Base-by-base conservation (phyloP, 495 filamentous ascomycete species). In the Clohesyomyces aquaticus region DNA sequence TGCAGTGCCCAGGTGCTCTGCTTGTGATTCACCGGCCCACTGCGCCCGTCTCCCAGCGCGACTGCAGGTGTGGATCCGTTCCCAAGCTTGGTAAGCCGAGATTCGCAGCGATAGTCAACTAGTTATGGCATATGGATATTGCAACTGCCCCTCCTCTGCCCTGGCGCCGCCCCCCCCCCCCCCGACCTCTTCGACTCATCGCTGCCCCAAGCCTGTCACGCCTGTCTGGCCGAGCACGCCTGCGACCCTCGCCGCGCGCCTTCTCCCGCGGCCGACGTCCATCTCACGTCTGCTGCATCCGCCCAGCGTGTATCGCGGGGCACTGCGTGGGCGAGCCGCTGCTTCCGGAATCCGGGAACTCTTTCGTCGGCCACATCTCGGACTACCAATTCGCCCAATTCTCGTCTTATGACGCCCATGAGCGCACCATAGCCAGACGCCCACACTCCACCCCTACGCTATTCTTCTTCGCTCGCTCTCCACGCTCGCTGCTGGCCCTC, bases 381-480 rank as follows among this genome's bases (percentile, higher is more conserved):
- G 54, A 35, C 23, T 29, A 26, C 28, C 23, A 29, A 61, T 61
- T 61, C 58, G 58, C 58, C 45, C 8, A 14, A 27, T 28, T 25
- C 18, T 46, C 14, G 4, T 27, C 38, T 52, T 21, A 53, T 61
- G 58, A 61, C 58, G 58, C 22, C 58, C 28, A 43, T n/a, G 47
- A 32, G 29, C 29, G 12, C 27, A 23, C 3, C 12, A 14, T 16
- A 41, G 51, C 6, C 32, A 47, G 43, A 47, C 51, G 11, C 18
- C 49, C 49, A 28, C n/a, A 52, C 35, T 32, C n/a, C n/a, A n/a
- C n/a, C n/a, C n/a, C 9, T 52, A 32, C 51, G 9, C 27, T 18
- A 22, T 22, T 18, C 43, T 18, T 4, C 28, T 10, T 3, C 28
- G 3, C 29, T 8, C 51, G 14, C 23, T 55, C n/a, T 42, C 6